A percentile compares a stretch with the other conserved stretches of the same genome.
Conservation (phyloP, 1,284 basidiomycete species). For the Sanguinoderma infundibulare region DNA sequence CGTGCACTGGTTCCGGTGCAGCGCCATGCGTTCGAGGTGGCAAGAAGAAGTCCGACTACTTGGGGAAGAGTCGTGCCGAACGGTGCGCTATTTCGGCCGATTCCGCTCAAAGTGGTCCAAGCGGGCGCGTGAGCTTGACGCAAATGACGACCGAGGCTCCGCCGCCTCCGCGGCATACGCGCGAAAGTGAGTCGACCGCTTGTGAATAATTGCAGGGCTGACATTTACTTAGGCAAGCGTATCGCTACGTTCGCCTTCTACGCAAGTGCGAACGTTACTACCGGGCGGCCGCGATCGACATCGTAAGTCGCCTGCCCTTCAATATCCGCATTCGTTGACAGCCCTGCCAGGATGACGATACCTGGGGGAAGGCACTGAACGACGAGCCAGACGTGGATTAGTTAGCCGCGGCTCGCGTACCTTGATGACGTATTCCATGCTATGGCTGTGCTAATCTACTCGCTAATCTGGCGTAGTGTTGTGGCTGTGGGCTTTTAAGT, state of each 20-base stretch:
- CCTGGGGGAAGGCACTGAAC: too few species aligned
- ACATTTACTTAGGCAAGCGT: neutral
- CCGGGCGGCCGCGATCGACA: too few species aligned
- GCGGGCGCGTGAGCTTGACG: constrained; percentile 15
- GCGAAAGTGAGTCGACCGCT: neutral
- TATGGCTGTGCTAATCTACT: too few species aligned
- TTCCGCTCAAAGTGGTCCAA: neutral
- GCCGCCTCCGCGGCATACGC: constrained; percentile 7
- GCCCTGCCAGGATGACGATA: too few species aligned
- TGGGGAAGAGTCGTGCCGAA: neutral
- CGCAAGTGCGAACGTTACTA: too few species aligned
- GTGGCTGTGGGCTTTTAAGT: too few species aligned
- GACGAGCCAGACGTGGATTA: too few species aligned
- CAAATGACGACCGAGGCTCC: neutral
- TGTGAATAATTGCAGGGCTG: neutral
- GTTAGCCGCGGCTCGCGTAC: too few species aligned
- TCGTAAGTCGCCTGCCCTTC: too few species aligned
- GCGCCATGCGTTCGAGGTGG: neutral
- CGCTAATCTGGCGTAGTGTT: too few species aligned
- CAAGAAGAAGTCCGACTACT: neutral
- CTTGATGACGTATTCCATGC: too few species aligned
- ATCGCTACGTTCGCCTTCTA: neutral
- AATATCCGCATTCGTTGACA: too few species aligned
- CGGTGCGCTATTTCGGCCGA: neutral
- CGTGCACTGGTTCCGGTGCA: neutral